A percentile compares a stretch with the other conserved stretches of the same genome.
phyloP scores from a whole-genome alignment of 495 filamentous ascomycete species.

The Letharia lupina region DNA sequence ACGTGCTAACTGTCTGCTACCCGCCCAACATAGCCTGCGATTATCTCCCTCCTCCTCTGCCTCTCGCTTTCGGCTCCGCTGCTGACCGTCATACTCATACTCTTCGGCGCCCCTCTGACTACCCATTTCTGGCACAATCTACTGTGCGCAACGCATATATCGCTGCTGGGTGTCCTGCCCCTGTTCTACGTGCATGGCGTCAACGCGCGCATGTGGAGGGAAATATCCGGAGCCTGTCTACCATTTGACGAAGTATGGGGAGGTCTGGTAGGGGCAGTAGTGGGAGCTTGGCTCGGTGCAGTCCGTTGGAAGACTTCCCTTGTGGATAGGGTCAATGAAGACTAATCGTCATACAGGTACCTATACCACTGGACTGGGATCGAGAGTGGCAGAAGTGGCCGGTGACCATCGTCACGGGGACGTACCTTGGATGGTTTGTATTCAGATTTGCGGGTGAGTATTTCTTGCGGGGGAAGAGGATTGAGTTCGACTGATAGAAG shows the following conservation, averaged over 20 bases:
- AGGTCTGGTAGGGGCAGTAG: slow-evolving; percentile 37
- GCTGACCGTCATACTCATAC: slow-evolving; percentile 58
- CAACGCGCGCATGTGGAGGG: slow-evolving; percentile 61
- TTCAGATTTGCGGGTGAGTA: slow-evolving; percentile 55
- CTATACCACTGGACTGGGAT: slow-evolving; percentile 92
- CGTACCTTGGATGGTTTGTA: slow-evolving; percentile 57
- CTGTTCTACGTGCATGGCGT: slow-evolving; percentile 82
- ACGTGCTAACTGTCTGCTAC: slow-evolving; percentile 17
- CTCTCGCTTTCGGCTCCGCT: slow-evolving; percentile 56
- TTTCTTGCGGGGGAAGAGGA: slow-evolving; percentile 52
- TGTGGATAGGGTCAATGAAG: not conserved
- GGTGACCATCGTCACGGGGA: slow-evolving; percentile 72
- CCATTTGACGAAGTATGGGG: slow-evolving; percentile 38
- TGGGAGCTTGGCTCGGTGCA: slow-evolving; percentile 57
- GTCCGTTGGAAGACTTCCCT: slow-evolving; percentile 29
- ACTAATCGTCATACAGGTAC: slow-evolving; percentile 48
- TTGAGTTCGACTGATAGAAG: slow-evolving; percentile 43
- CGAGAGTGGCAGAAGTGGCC: slow-evolving; percentile 98
- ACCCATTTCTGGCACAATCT: slow-evolving; percentile 72
- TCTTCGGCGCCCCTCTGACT: slow-evolving; percentile 86
- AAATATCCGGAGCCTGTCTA: slow-evolving; percentile 47
- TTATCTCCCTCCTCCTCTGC: slow-evolving; percentile 53
- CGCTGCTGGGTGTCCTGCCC: slow-evolving; percentile 63
- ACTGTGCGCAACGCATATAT: slow-evolving; percentile 71
- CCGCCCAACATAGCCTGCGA: slow-evolving; percentile 43